A percentile compares a stretch with the other conserved stretches of the same genome.
These are phyloP conservation scores for Fusarium fracticaudum DNA, from an alignment of 2,329 filamentous ascomycete genomes.

Conservation along the genomic window DNA sequence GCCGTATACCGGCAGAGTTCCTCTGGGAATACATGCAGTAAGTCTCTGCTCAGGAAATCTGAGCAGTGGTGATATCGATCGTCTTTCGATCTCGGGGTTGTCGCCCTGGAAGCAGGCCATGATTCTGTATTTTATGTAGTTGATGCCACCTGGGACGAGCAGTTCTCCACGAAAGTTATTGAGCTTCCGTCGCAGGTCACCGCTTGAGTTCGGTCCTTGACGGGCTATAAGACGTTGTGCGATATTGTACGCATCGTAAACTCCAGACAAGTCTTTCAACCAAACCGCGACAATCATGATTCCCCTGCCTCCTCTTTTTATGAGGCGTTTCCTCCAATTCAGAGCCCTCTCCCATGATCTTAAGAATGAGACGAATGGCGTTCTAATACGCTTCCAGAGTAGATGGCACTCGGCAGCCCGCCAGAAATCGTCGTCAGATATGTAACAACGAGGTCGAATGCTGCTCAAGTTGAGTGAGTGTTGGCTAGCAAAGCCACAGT, in stretches of 20 bases:
- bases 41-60: rapidly evolving
- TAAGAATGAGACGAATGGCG: neutral
- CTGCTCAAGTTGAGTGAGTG: neutral
- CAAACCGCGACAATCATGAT: neutral
- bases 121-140: neutral
- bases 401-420: neutral
- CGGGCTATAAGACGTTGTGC: neutral
- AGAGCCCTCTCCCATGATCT: neutral
- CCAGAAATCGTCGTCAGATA: neutral
- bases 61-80: neutral
- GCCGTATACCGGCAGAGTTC: neutral
- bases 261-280: neutral
- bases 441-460: neutral
- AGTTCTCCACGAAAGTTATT: neutral
- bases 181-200: rapidly evolving
- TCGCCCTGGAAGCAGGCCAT: neutral
- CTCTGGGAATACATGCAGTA: neutral
- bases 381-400: neutral
- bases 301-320: neutral
- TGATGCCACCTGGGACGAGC: neutral
- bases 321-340: neutral
- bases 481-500: neutral
- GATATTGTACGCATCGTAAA: neutral
- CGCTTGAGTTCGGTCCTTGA: rapidly evolving
- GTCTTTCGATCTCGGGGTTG: neutral